Percentiles rank a stretch among this genome's conserved stretches.
Evolutionary conservation across 2,329 filamentous ascomycete genomes (phyloP).

Genomic region (Pseudopyricularia javanii): DNA sequence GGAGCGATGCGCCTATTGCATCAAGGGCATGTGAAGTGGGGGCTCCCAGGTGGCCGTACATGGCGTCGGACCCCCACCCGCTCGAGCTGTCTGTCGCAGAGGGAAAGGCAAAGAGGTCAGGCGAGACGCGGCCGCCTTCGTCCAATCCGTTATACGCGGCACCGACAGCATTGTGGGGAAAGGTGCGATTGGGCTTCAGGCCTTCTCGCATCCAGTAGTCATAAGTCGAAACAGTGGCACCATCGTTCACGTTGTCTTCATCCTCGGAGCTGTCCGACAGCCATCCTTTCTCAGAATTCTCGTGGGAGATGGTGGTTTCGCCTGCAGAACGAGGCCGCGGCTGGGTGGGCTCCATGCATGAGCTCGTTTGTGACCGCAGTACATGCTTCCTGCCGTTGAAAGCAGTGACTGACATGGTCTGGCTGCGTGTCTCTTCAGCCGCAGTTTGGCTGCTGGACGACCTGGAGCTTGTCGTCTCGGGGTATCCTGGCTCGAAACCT

Average conservation of each 20-base stretch:
- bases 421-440: constrained; percentile 8
- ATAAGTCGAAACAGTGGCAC: constrained; percentile 29
- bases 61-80: constrained; percentile 33
- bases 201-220: constrained; percentile 49
- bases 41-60: constrained; percentile 28
- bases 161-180: constrained; percentile 4
- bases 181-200: constrained; percentile 23
- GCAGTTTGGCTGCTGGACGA: constrained; percentile 9
- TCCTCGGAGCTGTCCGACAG: constrained; percentile 26
- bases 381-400: constrained; percentile 18
- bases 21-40: constrained; percentile 23
- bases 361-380: constrained; percentile 6
- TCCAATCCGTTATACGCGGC: neutral
- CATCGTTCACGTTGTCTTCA: neutral
- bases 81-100: constrained; percentile 17
- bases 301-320: constrained; percentile 28
- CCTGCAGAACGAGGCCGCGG: constrained; percentile 33
- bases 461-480: constrained; percentile 15
- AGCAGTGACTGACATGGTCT: constrained; percentile 18
- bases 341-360: constrained; percentile 19
- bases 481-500: constrained; percentile 17
- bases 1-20: constrained; percentile 32
- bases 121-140: constrained; percentile 22
- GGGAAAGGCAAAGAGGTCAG: constrained; percentile 43
- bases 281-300: constrained; percentile 24